Base-by-base conservation (phyloP, 805 yeast species). In the Candida coquimbonensis region DNA sequence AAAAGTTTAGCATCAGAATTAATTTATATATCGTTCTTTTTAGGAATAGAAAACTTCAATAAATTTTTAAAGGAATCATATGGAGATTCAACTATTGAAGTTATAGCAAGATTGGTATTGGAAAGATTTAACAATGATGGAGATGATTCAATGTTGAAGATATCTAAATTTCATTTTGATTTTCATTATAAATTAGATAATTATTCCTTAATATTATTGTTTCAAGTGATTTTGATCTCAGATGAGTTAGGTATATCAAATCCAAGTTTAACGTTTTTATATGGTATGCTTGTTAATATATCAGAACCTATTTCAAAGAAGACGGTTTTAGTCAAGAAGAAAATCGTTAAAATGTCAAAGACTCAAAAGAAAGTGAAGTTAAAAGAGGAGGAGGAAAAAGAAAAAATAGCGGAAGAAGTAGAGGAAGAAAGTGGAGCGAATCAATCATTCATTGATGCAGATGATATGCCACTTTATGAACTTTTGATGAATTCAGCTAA, bases 141-240 rank as follows among this genome's bases (percentile, higher is more conserved):
- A 29, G 31, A 29, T 29, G 31, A 29, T 11, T 11, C 14, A 5
- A 29, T 29, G 31, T 29, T 38, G 8, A 31, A 46, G 2, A 38
- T 12, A 14, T 36, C 51, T 5, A 45, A 26, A 9, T 25, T 24
- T 9, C 45, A 39, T 21, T 46, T 14, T 46, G 48, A 40, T 12
- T 27, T 35, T 9, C 36, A 21, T n/a, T 35, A 43, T 17, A 38
- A 36, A 7, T 13, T 36, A 31, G 47, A 46, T n/a, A 44, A 43
- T 21, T 46, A 49, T 26, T 27, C 48, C 3, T 26, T 48, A 11
- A 12, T 49, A 11, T 26, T 49, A 38, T 4, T 54, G 14, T 53
- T 47, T 39, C 57, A 53, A 26, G 24, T 41, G 9, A 40, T 54
- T 9, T 39, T 49, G 35, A 21, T 49, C 7, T 42, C 56, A 11